Evolutionary conservation across 2,329 filamentous ascomycete species (phyloP).

Genomic region (Xylariaceae sp.): DNA sequence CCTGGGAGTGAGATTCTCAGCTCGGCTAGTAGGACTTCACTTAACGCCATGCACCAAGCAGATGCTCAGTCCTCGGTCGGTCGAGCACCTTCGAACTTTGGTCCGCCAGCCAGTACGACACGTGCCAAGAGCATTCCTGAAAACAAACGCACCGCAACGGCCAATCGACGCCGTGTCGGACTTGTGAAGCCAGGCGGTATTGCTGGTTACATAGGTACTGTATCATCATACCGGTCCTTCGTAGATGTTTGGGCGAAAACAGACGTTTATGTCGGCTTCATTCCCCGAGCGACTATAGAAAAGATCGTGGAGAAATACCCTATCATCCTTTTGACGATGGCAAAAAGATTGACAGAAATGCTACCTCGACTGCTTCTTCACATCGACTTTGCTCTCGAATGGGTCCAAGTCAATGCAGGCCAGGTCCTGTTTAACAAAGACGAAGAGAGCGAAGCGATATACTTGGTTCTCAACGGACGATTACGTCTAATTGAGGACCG

Average conservation of each 20-base stretch:
- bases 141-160: constrained; percentile 32
- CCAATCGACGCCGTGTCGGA: constrained; percentile 67
- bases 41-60: constrained; percentile 33
- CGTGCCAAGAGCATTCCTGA: constrained; percentile 37
- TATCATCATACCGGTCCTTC: constrained; percentile 93
- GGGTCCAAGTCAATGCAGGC: constrained; percentile 93
- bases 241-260: constrained; percentile 97
- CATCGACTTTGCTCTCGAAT: constrained; percentile 97
- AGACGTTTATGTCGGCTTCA: constrained; percentile 94
- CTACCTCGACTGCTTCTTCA: constrained; percentile 87
- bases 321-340: constrained; percentile 89
- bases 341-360: constrained; percentile 85
- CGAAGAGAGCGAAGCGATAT: constrained; percentile 97
- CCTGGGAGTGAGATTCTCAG: constrained; percentile 39
- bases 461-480: constrained; percentile 92
- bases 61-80: constrained; percentile 23
- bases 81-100: constrained; percentile 15
- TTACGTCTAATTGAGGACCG: constrained; percentile 79
- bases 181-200: constrained; percentile 92
- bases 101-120: constrained; percentile 27
- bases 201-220: constrained; percentile 88
- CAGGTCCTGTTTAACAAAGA: constrained; percentile 91
- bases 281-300: constrained; percentile 81
- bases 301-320: constrained; percentile 91
- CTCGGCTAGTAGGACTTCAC: constrained; percentile 32